Evolutionary conservation across 257 asterid genomes (phyloP).

Genomic region (Oldenlandia corymbosa): DNA sequence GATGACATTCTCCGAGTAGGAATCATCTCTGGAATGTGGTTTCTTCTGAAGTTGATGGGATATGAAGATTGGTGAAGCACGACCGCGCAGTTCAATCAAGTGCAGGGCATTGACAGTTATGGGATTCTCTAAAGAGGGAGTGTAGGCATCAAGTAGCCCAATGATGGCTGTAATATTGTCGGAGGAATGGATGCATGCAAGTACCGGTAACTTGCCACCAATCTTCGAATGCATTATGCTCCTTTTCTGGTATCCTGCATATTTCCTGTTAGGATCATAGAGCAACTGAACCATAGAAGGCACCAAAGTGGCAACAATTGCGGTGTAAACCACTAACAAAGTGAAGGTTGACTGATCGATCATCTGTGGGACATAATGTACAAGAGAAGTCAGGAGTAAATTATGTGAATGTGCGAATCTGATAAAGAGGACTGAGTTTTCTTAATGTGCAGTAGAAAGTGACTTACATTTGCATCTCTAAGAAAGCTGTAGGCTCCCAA

Average conservation of each 20-base stretch:
- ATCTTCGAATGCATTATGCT: slow-evolving; percentile 18
- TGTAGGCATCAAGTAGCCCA: too few relatives aligned
- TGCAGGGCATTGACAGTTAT: too few relatives aligned
- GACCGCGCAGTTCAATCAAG: too few relatives aligned
- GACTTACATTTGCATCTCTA: slow-evolving; percentile 21
- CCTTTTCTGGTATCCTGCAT: slow-evolving; percentile 28
- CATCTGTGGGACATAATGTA: background rate
- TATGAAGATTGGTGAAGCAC: too few relatives aligned
- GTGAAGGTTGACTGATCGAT: slow-evolving; percentile 15
- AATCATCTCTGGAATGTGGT: background rate
- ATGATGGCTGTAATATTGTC: too few relatives aligned
- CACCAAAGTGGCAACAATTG: slow-evolving; percentile 4
- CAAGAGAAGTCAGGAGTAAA: background rate
- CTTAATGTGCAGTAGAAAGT: background rate
- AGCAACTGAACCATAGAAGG: slow-evolving; percentile 15
- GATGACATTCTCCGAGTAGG: slow-evolving; percentile 23
- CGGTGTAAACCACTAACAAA: slow-evolving; percentile 16
- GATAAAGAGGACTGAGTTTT: background rate
- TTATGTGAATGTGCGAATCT: too few relatives aligned
- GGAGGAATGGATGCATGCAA: too few relatives aligned
- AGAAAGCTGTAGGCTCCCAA: slow-evolving; percentile 17
- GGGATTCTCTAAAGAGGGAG: too few relatives aligned
- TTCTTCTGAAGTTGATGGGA: slow-evolving; percentile 18
- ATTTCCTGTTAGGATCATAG: slow-evolving; percentile 24
- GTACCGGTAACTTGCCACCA: background rate